Evolutionary conservation across 2,329 filamentous ascomycete genomes (phyloP).

Genomic region (Xylaria hypoxylon): DNA sequence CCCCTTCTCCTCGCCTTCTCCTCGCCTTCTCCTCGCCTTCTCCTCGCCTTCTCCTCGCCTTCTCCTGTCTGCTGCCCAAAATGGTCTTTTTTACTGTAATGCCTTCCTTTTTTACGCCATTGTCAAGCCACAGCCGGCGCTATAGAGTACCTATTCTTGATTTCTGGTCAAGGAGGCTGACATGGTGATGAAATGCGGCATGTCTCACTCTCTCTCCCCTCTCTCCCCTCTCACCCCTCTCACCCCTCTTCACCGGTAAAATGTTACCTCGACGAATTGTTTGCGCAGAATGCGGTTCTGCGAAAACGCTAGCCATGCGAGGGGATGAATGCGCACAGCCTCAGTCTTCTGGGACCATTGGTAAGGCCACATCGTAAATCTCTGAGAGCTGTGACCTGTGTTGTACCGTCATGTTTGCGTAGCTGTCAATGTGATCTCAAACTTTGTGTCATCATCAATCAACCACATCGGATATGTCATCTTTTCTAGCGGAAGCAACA

Average conservation of each 20-base stretch:
- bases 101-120: conserved; percentile 7
- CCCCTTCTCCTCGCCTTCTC: too few relatives aligned
- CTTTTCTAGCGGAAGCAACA: too few relatives aligned
- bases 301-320: neutral
- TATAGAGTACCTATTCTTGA: neutral
- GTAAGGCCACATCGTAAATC: neutral
- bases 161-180: neutral
- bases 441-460: neutral
- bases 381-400: neutral
- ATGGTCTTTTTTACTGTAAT: neutral
- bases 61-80: neutral
- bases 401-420: conserved; percentile 4
- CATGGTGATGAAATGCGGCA: conserved; percentile 16
- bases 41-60: too few relatives aligned
- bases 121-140: conserved; percentile 20
- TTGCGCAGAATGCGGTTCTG: neutral
- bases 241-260: neutral
- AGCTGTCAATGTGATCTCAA: neutral
- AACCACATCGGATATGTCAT: neutral
- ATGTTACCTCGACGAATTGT: neutral
- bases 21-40: too few relatives aligned
- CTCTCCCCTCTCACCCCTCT: too few relatives aligned
- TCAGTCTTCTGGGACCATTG: neutral
- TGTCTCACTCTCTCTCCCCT: neutral
- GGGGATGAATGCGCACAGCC: neutral